Conservation (phyloP, 306 rosid genomes). For the Astragalus glycyphyllos region DNA sequence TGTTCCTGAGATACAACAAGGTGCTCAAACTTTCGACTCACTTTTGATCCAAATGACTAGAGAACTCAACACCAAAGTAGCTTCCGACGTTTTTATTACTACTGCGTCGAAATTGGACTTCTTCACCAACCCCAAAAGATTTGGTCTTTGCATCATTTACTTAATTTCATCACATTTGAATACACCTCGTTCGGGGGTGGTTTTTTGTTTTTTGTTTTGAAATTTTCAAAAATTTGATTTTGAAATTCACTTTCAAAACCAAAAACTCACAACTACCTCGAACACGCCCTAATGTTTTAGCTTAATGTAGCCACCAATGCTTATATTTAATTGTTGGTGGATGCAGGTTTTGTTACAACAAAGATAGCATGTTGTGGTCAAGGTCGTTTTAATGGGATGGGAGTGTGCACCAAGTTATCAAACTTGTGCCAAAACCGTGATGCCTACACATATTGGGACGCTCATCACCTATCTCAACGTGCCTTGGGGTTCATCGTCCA, state of each 20-base stretch:
- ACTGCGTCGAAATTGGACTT: conserved; percentile 49
- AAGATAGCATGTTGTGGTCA: conserved; percentile 67
- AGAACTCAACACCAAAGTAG: conserved; percentile 47
- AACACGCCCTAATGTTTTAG: too few species aligned
- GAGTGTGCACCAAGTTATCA: conserved; percentile 46
- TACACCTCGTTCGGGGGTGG: too few species aligned
- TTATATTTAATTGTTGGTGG: conserved; percentile 49
- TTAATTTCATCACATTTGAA: neutral
- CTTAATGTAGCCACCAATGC: neutral
- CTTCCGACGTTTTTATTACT: conserved; percentile 44
- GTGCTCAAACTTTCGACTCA: conserved; percentile 42
- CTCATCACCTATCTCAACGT: conserved; percentile 60
- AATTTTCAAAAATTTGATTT: too few species aligned
- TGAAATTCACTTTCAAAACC: too few species aligned
- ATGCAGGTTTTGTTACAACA: conserved; percentile 33
- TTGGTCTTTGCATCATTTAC: conserved; percentile 37
- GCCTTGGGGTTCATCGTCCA: conserved; percentile 46
- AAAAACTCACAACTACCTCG: too few species aligned
- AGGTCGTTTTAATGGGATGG: conserved; percentile 63
- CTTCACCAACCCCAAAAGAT: conserved; percentile 46
- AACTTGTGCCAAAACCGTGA: conserved; percentile 48
- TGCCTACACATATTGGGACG: conserved; percentile 54
- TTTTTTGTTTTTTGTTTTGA: too few species aligned
- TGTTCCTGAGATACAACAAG: conserved; percentile 45
- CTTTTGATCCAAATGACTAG: conserved; percentile 38